Conservation (phyloP, 2,329 filamentous ascomycete genomes). For the Fusarium concolor region DNA sequence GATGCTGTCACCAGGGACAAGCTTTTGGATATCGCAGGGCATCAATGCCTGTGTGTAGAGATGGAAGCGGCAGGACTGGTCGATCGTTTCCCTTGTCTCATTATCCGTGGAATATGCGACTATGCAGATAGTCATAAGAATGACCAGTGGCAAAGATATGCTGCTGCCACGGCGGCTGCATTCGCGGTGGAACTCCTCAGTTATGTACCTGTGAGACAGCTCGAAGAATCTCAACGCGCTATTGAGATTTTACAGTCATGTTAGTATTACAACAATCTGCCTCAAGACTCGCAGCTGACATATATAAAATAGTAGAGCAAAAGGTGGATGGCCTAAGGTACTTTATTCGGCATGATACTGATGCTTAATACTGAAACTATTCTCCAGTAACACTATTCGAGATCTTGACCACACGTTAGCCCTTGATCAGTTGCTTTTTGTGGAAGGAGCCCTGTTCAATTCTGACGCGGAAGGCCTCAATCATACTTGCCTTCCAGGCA, state of each 20-base stretch:
- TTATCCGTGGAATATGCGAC: neutral
- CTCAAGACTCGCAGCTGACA: no score
- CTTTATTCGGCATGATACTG: accelerated
- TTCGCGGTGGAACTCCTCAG: neutral
- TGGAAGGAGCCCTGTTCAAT: conserved; percentile 48
- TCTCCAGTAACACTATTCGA: neutral
- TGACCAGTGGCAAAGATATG: neutral
- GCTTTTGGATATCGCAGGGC: accelerated
- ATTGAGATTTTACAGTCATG: neutral
- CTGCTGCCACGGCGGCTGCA: neutral
- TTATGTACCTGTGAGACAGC: conserved; percentile 52
- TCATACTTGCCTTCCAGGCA: conserved; percentile 42
- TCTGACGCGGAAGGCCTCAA: conserved; percentile 50
- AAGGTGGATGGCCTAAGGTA: neutral
- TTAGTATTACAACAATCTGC: neutral
- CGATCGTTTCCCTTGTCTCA: neutral
- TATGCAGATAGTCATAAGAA: conserved; percentile 1
- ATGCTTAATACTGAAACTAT: no score
- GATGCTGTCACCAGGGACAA: neutral
- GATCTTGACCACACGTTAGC: accelerated
- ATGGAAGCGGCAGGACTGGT: neutral
- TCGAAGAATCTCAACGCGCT: conserved; percentile 72
- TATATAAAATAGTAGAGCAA: accelerated
- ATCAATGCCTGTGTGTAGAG: neutral
- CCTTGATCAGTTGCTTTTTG: neutral